Conservation (phyloP, 2,329 filamentous ascomycete genomes). For the Helotiales sp. region DNA sequence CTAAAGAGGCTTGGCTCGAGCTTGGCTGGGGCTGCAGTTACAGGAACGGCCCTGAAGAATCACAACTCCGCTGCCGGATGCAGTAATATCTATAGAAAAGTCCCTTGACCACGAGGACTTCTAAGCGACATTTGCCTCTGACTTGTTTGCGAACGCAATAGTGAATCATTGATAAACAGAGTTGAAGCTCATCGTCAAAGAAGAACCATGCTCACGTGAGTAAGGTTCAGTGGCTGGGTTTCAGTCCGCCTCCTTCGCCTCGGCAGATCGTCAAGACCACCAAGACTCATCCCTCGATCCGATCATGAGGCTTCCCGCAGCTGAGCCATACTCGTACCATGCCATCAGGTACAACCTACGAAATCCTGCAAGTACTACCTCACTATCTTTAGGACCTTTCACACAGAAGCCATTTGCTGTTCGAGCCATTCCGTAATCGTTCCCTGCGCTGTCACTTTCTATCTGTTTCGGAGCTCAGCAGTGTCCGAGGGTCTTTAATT, state of each 20-base stretch:
- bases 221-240: too few species aligned
- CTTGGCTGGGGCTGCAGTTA: not conserved
- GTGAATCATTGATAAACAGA: not conserved
- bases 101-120: not conserved
- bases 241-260: not conserved
- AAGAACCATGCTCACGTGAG: not conserved
- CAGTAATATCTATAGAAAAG: not conserved
- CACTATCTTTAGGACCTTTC: not conserved
- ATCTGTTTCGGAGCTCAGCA: too few species aligned
- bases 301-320: not conserved
- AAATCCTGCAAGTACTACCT: not conserved
- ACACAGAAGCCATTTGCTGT: not conserved
- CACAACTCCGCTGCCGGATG: not conserved
- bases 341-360: not conserved
- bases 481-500: too few species aligned
- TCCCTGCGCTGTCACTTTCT: too few species aligned
- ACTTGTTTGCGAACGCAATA: not conserved
- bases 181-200: not conserved
- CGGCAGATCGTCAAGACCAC: not conserved
- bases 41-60: not conserved
- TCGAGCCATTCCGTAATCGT: too few species aligned
- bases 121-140: not conserved
- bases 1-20: not conserved
- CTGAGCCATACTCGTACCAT: not conserved
- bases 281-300: not conserved